Evolutionary conservation across 805 yeast genomes (phyloP).

Genomic region (Zygoascus bituminiphila): DNA sequence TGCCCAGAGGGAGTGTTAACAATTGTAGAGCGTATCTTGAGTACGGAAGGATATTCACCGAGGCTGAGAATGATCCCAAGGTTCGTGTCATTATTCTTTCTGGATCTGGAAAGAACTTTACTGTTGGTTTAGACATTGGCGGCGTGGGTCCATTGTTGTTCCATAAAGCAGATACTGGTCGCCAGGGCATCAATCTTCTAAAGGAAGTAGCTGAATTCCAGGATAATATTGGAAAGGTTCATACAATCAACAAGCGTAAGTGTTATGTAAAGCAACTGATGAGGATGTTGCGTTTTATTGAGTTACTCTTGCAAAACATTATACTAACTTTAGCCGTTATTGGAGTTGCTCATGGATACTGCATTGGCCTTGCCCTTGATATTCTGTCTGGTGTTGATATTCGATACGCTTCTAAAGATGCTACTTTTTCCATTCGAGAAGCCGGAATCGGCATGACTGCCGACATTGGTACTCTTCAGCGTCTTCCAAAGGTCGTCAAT

Average conservation of each 20-base stretch:
- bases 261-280: constrained; percentile 1
- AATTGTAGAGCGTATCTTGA: constrained; percentile 45
- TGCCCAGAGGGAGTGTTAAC: neutral
- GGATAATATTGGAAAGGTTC: constrained; percentile 34
- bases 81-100: constrained; percentile 51
- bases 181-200: constrained; percentile 27
- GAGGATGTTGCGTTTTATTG: neutral
- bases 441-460: constrained; percentile 68
- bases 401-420: constrained; percentile 46
- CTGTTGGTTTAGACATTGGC: constrained; percentile 57
- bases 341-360: constrained; percentile 54
- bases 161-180: constrained; percentile 19
- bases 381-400: constrained; percentile 51
- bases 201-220: constrained; percentile 51
- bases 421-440: constrained; percentile 54
- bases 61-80: constrained; percentile 36
- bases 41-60: constrained; percentile 40
- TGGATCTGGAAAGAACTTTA: constrained; percentile 48
- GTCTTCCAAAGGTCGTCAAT: constrained; percentile 46
- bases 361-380: constrained; percentile 63
- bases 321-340: constrained; percentile 41
- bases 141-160: constrained; percentile 15
- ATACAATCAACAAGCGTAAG: constrained; percentile 25
- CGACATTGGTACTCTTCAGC: constrained; percentile 69
- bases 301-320: too few species aligned